A percentile compares a stretch with the other conserved stretches of the same genome.
phyloP scores from a whole-genome alignment of 441 rosid species.

The Erysimum pusillum region DNA sequence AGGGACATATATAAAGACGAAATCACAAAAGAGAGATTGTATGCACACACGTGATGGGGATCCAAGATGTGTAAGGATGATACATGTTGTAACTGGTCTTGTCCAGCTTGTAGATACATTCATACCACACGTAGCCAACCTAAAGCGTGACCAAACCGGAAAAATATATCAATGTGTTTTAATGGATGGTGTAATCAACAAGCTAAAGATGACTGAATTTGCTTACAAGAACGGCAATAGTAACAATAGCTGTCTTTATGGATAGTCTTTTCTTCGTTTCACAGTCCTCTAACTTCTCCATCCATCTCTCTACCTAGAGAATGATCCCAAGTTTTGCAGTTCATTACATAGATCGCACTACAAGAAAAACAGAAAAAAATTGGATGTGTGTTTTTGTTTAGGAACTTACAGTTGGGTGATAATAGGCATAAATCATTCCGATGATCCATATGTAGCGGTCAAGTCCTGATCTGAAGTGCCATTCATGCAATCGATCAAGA shows the following conservation, averaged over 20 bases:
- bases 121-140: constrained; percentile 97
- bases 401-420: constrained; percentile 80
- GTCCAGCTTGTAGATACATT: constrained; percentile 88
- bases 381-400: constrained; percentile 5
- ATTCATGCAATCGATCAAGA: constrained; percentile 82
- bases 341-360: not conserved
- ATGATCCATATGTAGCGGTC: constrained; percentile 98
- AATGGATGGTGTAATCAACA: not conserved
- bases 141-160: constrained; percentile 44
- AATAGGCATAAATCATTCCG: constrained; percentile 97
- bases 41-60: constrained; percentile 86
- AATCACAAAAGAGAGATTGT: constrained; percentile 5
- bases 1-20: constrained; percentile 8
- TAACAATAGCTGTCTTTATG: constrained; percentile 69
- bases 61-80: constrained; percentile 99
- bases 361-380: not conserved
- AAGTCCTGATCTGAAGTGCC: constrained; percentile 99
- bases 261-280: constrained; percentile 74
- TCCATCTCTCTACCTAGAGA: constrained; percentile 92
- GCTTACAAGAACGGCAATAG: constrained; percentile 70
- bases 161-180: constrained; percentile 8
- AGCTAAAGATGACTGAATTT: constrained; percentile 26
- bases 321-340: constrained; percentile 26
- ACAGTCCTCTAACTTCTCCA: constrained; percentile 95
- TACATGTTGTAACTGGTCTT: constrained; percentile 89